phyloP scores from a whole-genome alignment of 352 stramenopile species.

The Ochromonadaceae sp. region DNA sequence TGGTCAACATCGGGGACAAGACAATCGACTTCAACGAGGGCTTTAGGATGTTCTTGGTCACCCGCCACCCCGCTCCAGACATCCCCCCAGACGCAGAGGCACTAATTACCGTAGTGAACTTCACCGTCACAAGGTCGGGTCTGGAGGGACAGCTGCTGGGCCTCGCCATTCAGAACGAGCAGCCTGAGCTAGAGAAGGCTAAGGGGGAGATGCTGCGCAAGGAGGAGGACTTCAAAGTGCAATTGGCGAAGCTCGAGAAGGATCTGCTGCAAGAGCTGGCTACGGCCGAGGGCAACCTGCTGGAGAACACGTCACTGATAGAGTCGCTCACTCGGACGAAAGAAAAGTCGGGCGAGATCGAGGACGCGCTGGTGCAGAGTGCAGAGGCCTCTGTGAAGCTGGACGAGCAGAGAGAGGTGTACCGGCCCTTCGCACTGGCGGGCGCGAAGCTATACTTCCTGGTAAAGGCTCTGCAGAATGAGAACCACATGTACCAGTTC shows the following conservation, averaged over 20 bases:
- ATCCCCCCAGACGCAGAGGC: conserved; percentile 63
- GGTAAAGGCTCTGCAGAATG: conserved; percentile 36
- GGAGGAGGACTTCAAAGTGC: conserved; percentile 87
- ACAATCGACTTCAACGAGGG: conserved; percentile 84
- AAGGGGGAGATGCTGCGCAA: conserved; percentile 72
- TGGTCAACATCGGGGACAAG: conserved; percentile 71
- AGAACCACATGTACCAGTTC: conserved; percentile 91
- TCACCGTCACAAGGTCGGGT: conserved; percentile 78
- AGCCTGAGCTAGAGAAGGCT: conserved; percentile 74
- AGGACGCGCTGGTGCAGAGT: conserved; percentile 61
- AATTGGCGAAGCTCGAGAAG: conserved; percentile 76
- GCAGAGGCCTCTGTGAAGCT: conserved; percentile 69
- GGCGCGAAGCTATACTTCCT: conserved; percentile 80
- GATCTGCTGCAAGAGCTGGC: conserved; percentile 74
- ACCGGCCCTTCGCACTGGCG: conserved; percentile 63
- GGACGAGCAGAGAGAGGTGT: conserved; percentile 73
- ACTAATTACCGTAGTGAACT: conserved; percentile 81
- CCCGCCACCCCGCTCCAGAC: conserved; percentile 62
- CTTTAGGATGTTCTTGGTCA: conserved; percentile 76
- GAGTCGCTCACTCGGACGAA: conserved; percentile 84
- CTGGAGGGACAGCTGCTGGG: conserved; percentile 78
- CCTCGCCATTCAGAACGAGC: conserved; percentile 78
- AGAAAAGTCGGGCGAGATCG: conserved; percentile 68
- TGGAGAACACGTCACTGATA: conserved; percentile 82
- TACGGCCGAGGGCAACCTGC: conserved; percentile 78